Evolutionary conservation across 2,329 filamentous ascomycete species (phyloP).

Genomic region (Endothia cerciana): DNA sequence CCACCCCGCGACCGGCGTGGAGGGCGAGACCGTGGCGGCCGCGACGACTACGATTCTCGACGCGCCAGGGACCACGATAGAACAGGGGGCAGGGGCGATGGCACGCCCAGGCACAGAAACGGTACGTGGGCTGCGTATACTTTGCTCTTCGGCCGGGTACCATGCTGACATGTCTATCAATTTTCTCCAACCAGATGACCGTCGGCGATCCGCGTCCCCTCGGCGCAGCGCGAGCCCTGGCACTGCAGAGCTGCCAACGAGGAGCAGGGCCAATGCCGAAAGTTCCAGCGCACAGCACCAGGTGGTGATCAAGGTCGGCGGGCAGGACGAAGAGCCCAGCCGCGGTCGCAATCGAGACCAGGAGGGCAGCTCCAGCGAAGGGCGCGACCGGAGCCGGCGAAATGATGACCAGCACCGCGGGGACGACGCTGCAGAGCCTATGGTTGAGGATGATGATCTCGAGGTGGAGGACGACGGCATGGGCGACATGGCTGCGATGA

Average conservation of each 20-base stretch:
- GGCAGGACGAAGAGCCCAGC: slow-evolving; percentile 35
- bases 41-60: slow-evolving; percentile 20
- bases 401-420: slow-evolving; percentile 14
- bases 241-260: slow-evolving; percentile 40
- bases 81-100: slow-evolving; percentile 22
- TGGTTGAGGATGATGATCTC: slow-evolving; percentile 49
- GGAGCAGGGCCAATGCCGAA: slow-evolving; percentile 36
- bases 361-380: slow-evolving; percentile 30
- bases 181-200: slow-evolving; percentile 31
- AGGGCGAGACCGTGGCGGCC: slow-evolving; percentile 16
- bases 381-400: slow-evolving; percentile 19
- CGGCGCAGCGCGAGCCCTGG: slow-evolving; percentile 31
- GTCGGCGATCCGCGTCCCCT: slow-evolving; percentile 45
- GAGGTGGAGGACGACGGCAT: slow-evolving; percentile 68
- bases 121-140: slow-evolving; percentile 2
- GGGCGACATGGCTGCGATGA: slow-evolving; percentile 74
- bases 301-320: slow-evolving; percentile 44
- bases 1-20: slow-evolving; percentile 31
- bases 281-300: slow-evolving; percentile 28
- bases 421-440: slow-evolving; percentile 34
- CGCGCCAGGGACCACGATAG: slow-evolving; percentile 21
- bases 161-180: slow-evolving; percentile 17
- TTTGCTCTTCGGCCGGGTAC: too few relatives aligned
- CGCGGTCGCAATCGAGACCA: slow-evolving; percentile 31
- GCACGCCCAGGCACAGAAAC: slow-evolving; percentile 21